These are phyloP conservation scores for Mucor circinelloides DNA, from an alignment of 371 early-diverging fungal genomes.

Conservation along the genomic window DNA sequence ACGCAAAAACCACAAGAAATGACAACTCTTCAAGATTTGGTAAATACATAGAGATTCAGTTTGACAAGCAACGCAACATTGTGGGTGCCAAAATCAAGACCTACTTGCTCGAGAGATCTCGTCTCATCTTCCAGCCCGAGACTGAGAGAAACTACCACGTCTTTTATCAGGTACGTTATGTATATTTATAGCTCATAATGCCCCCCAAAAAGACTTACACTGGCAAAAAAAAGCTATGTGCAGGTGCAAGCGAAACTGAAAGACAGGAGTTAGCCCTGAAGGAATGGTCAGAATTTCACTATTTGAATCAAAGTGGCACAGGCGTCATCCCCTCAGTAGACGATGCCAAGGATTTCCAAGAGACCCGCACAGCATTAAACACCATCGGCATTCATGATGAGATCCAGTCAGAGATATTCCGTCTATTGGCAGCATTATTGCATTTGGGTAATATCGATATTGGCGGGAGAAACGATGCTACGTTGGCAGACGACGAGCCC, in stretches of 20 bases:
- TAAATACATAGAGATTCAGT: conserved; percentile 96
- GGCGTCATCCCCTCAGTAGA: conserved; percentile 85
- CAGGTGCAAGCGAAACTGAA: conserved; percentile 82
- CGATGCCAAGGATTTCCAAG: conserved; percentile 86
- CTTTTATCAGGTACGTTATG: conserved; percentile 82
- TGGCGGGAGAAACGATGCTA: conserved; percentile 66
- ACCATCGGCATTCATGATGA: conserved; percentile 82
- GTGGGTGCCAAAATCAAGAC: conserved; percentile 95
- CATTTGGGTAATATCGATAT: conserved; percentile 94
- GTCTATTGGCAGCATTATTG: conserved; percentile 85
- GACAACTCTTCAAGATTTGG: conserved; percentile 99
- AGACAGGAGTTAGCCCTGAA: conserved; percentile 73
- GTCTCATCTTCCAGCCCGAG: conserved; percentile 94
- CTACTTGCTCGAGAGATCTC: conserved; percentile 96
- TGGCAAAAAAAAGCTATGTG: conserved; percentile 66
- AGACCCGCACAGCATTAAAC: conserved; percentile 81
- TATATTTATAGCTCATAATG: neutral
- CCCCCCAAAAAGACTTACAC: neutral
- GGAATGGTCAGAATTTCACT: conserved; percentile 76
- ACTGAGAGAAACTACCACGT: conserved; percentile 99
- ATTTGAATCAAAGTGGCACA: conserved; percentile 85
- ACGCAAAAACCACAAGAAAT: conserved; percentile 99
- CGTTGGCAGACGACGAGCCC: conserved; percentile 76
- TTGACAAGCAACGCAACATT: conserved; percentile 81
- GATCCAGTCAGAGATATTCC: conserved; percentile 86